phyloP scores from a whole-genome alignment of 2,329 filamentous ascomycete species.

The Grosmannia clavigera region DNA sequence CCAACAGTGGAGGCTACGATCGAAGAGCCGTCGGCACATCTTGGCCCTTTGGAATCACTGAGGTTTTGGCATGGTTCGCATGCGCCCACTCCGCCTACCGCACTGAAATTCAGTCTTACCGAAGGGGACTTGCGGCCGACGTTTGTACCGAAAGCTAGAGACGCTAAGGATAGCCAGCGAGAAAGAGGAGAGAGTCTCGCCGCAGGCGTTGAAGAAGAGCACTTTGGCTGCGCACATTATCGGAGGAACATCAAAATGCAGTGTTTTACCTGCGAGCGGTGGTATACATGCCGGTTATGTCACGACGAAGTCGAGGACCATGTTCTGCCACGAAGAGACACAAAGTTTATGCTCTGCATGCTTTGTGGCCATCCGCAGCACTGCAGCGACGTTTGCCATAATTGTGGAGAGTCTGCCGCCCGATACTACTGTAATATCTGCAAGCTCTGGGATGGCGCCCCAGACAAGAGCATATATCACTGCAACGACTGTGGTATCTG shows the following conservation, averaged over 20 bases:
- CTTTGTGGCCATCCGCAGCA: slow-evolving; percentile 75
- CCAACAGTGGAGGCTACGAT: slow-evolving; percentile 5
- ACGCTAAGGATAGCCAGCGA: slow-evolving; percentile 31
- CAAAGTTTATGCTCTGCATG: slow-evolving; percentile 97
- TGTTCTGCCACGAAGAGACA: slow-evolving; percentile 65
- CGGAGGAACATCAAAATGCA: slow-evolving; percentile 92
- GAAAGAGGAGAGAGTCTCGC: slow-evolving; percentile 1
- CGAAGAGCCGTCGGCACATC: slow-evolving; percentile 24
- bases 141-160: slow-evolving; percentile 40
- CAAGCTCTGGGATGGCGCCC: slow-evolving; percentile 94
- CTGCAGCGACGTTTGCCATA: slow-evolving; percentile 63
- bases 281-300: slow-evolving; percentile 93
- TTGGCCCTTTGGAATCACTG: slow-evolving; percentile 38
- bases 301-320: slow-evolving; percentile 79
- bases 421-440: slow-evolving; percentile 91
- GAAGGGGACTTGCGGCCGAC: slow-evolving; percentile 55
- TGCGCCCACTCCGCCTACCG: slow-evolving; percentile 20
- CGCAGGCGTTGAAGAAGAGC: slow-evolving; percentile 14
- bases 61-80: slow-evolving; percentile 43
- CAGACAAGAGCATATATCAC: slow-evolving; percentile 85
- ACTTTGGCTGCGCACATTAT: slow-evolving; percentile 75
- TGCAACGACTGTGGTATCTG: slow-evolving; percentile 95
- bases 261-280: slow-evolving; percentile 76
- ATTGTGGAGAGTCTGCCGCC: slow-evolving; percentile 66
- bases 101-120: slow-evolving; percentile 36